A percentile compares a stretch with the other conserved stretches of the same genome.
phyloP scores from a whole-genome alignment of 2,329 filamentous ascomycete genomes.

The Dactylellina sp. region DNA sequence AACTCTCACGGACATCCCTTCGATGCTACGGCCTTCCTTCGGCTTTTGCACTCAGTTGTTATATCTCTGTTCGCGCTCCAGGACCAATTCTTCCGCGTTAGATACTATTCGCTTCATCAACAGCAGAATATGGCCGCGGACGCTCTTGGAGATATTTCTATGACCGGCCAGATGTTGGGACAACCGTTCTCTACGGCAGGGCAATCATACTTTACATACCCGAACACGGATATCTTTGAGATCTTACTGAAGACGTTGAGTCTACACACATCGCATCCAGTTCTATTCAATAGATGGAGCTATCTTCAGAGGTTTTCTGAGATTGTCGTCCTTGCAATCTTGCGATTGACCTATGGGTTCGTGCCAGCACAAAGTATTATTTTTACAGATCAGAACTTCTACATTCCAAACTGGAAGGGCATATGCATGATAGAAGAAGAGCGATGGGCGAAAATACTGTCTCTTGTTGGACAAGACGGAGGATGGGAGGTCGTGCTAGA shows the following conservation, averaged over 20 bases:
- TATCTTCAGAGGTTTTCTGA: conserved; percentile 49
- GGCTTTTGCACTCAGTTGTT: conserved; percentile 53
- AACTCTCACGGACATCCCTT: conserved; percentile 24
- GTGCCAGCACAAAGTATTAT: conserved; percentile 18
- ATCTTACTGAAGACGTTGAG: conserved; percentile 25
- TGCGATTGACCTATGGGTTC: conserved; percentile 31
- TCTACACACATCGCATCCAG: conserved; percentile 43
- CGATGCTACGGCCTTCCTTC: conserved; percentile 51
- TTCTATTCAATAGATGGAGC: conserved; percentile 36
- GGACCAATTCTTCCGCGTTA: conserved; percentile 25
- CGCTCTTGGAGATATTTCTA: neutral
- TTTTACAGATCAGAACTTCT: conserved; percentile 26
- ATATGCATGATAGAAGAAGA: conserved; percentile 50
- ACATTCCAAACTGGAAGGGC: conserved; percentile 41
- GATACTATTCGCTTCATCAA: conserved; percentile 30
- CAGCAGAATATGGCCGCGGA: conserved; percentile 15
- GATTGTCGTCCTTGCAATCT: conserved; percentile 39
- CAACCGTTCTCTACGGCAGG: conserved; percentile 17
- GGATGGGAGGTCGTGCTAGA: conserved; percentile 50
- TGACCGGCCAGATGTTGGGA: neutral
- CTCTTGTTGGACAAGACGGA: conserved; percentile 27
- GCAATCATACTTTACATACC: conserved; percentile 19
- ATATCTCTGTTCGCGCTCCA: conserved; percentile 54
- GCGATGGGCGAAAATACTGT: conserved; percentile 36
- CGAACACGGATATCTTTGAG: conserved; percentile 26